Conservation (phyloP, 768 basidiomycete species). For the Tricholoma sp. region DNA sequence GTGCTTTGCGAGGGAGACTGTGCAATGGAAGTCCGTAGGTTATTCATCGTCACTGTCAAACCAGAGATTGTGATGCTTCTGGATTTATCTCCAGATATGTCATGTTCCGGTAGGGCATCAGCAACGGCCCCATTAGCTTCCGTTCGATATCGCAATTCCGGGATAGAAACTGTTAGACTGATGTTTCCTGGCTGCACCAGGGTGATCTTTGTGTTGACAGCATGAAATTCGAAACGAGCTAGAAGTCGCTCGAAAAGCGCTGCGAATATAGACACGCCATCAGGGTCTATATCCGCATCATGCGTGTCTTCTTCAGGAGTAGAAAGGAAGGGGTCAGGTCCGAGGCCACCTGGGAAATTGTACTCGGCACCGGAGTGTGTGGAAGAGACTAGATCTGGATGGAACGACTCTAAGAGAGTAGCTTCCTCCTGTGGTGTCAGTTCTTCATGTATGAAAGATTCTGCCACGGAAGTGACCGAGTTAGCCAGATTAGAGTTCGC, state of each 20-base stretch:
- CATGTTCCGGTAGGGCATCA: constrained; percentile 3
- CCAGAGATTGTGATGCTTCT: constrained; percentile 56
- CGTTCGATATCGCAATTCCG: constrained; percentile 56
- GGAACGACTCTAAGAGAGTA: constrained; percentile 64
- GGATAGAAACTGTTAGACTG: constrained; percentile 54
- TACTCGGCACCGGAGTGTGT: constrained; percentile 26
- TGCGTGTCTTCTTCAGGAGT: constrained; percentile 36
- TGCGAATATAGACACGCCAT: constrained; percentile 78
- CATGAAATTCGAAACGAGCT: constrained; percentile 74
- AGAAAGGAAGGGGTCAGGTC: constrained; percentile 41
- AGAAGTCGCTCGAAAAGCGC: constrained; percentile 75
- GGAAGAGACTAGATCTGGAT: constrained; percentile 32
- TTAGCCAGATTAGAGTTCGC: constrained; percentile 50
- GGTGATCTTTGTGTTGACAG: constrained; percentile 60
- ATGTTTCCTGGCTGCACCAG: constrained; percentile 61
- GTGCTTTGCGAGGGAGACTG: constrained; percentile 7
- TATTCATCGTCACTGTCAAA: constrained; percentile 45
- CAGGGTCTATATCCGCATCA: constrained; percentile 51
- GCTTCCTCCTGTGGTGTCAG: constrained; percentile 68
- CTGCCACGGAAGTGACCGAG: constrained; percentile 66
- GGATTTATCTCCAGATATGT: constrained; percentile 20
- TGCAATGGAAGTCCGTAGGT: constrained; percentile 27
- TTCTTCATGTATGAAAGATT: constrained; percentile 84
- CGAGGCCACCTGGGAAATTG: constrained; percentile 64
- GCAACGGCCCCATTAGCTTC: constrained; percentile 18